Evolutionary conservation across 2,329 filamentous ascomycete genomes (phyloP).

Genomic region (Aspergillus ibericus): DNA sequence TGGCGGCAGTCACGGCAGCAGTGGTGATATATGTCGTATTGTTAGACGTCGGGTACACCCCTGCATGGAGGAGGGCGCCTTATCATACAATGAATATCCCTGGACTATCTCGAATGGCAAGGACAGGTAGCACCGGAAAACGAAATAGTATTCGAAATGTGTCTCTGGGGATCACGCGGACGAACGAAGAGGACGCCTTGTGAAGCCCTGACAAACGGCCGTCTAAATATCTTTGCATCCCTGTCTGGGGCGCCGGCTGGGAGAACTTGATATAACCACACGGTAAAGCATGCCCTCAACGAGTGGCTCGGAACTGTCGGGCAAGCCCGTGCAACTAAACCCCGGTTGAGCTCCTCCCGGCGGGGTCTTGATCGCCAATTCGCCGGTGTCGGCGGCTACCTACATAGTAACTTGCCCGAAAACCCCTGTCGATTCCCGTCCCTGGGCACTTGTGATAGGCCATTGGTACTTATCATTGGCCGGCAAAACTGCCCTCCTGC

Average conservation of each 20-base stretch:
- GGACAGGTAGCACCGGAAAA: not conserved
- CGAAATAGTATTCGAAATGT: not conserved
- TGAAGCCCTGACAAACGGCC: not conserved
- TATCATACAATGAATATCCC: not conserved
- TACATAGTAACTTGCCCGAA: not conserved
- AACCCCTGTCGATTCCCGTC: not conserved
- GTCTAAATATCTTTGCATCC: not conserved
- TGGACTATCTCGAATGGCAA: not conserved
- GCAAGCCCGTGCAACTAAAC: too few species aligned
- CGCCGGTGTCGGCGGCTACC: too few species aligned
- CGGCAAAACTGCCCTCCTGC: too few species aligned
- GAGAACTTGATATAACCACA: not conserved
- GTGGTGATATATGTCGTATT: not conserved
- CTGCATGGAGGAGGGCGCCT: not conserved
- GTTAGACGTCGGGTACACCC: not conserved
- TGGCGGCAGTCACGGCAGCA: not conserved
- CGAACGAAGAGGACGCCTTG: too few species aligned
- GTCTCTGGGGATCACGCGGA: too few species aligned
- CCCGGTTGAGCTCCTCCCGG: too few species aligned
- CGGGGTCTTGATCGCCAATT: too few species aligned
- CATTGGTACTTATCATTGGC: not conserved
- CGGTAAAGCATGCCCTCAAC: too few species aligned
- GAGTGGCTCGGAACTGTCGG: too few species aligned
- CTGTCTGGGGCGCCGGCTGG: not conserved
- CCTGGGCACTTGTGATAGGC: not conserved